Evolutionary conservation across 2,329 filamentous ascomycete genomes (phyloP), one percentile per base, ranked within the genome.

Genomic region (Epichloe festucae): DNA sequence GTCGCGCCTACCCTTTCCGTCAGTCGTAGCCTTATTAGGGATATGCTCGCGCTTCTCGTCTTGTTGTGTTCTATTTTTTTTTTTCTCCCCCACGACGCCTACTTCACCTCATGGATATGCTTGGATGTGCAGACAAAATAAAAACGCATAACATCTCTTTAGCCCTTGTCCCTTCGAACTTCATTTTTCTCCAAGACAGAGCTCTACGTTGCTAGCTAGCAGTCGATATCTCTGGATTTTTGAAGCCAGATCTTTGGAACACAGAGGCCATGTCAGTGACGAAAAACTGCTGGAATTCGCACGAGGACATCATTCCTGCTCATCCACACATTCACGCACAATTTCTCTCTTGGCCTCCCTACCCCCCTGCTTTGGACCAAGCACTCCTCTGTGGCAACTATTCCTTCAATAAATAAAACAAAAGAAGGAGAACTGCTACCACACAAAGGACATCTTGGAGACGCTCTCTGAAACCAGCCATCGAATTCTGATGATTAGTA

Each of bases 261-360:
- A 31, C 27, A 27, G 14, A 11, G 50, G 38, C 46, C 34, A 52
- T 39, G 50, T 41, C 50, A 40, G 49, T 47, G 49, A 40, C 49
- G 34, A 44, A 14, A 21, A 31, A 39, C 14, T 39, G 10, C 27
- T 46, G 5, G 23, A 36, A 40, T 34, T 44, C 39, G 40, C 38
- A 36, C 50, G 46, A 48, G n/a, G 39, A 42, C 21, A 49, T 10
- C n/a, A 40, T 21, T 38, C 50, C 38, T 51, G 39, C 38, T 15
- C 39, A 36, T 34, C 50, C 38, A 48, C 19, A 31, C 43, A 46
- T 17, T 7, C 47, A 49, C 31, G 10, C 21, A 23, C 23, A 21
- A 14, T 23, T 23, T 15, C n/a, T 36, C 31, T 36, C 21, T n/a
- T 1, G 36, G 12, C 23, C 3, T 6, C 21, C 21, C 19, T 10